These are phyloP conservation scores for Arthrinium phaeospermum DNA, from an alignment of 2,329 filamentous ascomycete genomes.

Conservation along the genomic window DNA sequence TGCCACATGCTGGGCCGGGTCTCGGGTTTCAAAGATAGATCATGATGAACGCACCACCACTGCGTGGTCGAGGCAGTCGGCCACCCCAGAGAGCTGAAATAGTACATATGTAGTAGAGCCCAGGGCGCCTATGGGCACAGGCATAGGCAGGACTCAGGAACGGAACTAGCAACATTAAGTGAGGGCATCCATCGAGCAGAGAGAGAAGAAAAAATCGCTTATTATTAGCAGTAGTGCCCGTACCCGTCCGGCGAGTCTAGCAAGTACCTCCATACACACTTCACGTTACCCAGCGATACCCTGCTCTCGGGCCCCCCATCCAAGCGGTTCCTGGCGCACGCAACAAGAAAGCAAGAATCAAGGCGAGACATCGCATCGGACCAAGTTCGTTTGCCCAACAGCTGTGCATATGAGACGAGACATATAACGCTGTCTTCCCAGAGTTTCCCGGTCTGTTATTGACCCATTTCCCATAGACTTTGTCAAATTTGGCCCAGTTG, in stretches of 20 bases:
- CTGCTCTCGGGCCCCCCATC: slow-evolving; percentile 15
- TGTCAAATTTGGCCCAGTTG: background rate
- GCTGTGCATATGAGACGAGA: slow-evolving; percentile 18
- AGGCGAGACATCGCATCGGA: slow-evolving; percentile 4
- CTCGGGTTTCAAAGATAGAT: slow-evolving; percentile 4
- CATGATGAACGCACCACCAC: slow-evolving; percentile 7
- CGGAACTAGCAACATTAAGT: background rate
- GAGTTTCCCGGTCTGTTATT: background rate
- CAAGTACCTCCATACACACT: too few relatives aligned
- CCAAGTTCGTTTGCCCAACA: background rate
- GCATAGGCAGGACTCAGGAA: too few relatives aligned
- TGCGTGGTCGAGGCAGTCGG: background rate
- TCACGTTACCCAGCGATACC: background rate
- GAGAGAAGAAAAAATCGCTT: background rate
- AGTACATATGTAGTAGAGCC: too few relatives aligned
- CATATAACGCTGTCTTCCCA: slow-evolving; percentile 16
- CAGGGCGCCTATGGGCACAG: slow-evolving; percentile 7
- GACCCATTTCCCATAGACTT: background rate
- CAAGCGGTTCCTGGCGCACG: slow-evolving; percentile 12
- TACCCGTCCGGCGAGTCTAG: background rate
- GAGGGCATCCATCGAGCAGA: background rate
- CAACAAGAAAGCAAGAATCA: slow-evolving; percentile 14
- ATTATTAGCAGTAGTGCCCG: background rate
- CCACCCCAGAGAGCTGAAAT: background rate
- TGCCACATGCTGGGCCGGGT: slow-evolving; percentile 4